These are phyloP conservation scores for Ogataea pignaliae DNA, from an alignment of 805 yeast genomes.

Conservation along the genomic window DNA sequence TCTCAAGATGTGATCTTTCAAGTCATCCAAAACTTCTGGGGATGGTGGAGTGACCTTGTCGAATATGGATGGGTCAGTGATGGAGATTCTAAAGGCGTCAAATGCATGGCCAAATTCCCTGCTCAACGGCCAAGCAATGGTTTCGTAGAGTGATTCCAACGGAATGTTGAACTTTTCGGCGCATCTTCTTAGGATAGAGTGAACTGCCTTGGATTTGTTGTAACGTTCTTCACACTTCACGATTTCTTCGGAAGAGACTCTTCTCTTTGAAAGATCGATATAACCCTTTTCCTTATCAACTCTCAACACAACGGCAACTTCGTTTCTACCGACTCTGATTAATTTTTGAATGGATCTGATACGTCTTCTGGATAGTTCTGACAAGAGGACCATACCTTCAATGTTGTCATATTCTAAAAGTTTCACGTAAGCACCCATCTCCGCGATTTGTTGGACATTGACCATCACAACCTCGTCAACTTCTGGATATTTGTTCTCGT, in stretches of 20 bases:
- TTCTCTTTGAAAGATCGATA: slow-evolving; percentile 94
- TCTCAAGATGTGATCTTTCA: slow-evolving; percentile 81
- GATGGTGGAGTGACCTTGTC: slow-evolving; percentile 73
- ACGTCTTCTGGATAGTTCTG: slow-evolving; percentile 97
- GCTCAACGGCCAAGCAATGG: slow-evolving; percentile 96
- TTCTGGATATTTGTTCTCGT: slow-evolving; percentile 97
- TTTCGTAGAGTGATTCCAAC: slow-evolving; percentile 78
- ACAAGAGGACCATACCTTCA: slow-evolving; percentile 96
- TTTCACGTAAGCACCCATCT: slow-evolving; percentile 98
- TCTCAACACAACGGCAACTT: slow-evolving; percentile 95
- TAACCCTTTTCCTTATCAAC: slow-evolving; percentile 99
- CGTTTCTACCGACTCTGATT: slow-evolving; percentile 97
- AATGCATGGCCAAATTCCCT: slow-evolving; percentile 94
- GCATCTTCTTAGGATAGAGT: slow-evolving; percentile 96
- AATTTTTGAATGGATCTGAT: slow-evolving; percentile 95
- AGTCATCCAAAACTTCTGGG: slow-evolving; percentile 72
- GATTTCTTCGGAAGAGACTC: slow-evolving; percentile 97
- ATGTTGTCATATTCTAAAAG: slow-evolving; percentile 94
- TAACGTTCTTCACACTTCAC: slow-evolving; percentile 96
- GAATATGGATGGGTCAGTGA: slow-evolving; percentile 85
- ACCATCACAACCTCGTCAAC: slow-evolving; percentile 99
- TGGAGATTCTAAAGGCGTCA: slow-evolving; percentile 94
- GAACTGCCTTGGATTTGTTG: slow-evolving; percentile 95
- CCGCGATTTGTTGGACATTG: slow-evolving; percentile 96
- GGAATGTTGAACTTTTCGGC: slow-evolving; percentile 93